Base-by-base conservation (phyloP, 192 early-diverging fungal genomes). In the Geranomyces michiganensis region DNA sequence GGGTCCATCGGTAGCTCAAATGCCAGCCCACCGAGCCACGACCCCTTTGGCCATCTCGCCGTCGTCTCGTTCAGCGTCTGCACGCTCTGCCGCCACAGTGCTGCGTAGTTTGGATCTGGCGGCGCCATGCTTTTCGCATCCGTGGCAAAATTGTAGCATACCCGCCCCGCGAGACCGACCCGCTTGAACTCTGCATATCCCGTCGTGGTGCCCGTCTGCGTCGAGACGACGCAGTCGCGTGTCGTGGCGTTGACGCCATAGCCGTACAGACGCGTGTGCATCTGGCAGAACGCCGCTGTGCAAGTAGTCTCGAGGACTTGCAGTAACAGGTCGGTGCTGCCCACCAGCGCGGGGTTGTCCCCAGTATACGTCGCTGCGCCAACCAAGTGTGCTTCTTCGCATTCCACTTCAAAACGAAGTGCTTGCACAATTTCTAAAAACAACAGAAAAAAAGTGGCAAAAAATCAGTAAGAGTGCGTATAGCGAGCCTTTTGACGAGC, bases 1-100 rank as follows among this genome's bases (percentile, higher is more conserved):
- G 51, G 51, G 14, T 55, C 51, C 51, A 55, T 55, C 4, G 51
- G 26, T 27, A 55, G 51, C 14, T 55, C 51, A 27, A 55, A 55
- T 15, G 51, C 51, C 6, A 55, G 51, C 3, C 51, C 51, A 7
- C 51, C 51, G 6, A 55, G 4, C 51, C 51, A 55, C 6, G 51
- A 41, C 5, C 36, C 36, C 10, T 41, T 41, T 41, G 51, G 51
- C 51, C 51, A 55, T 24, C 51, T n/a, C 6, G 6, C 51, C 51
- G 51, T 55, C 6, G 26, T 15, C 21, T n/a, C 26, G 7, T 9
- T 55, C 14, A 55, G 21, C 19, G 51, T 24, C 14, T 55, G 51
- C 51, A 55, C 19, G 26, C 21, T 24, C 51, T n/a, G 6, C 19
- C 21, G 21, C 21, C 19, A 55, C 51, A 55, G 15, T n/a, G 51